Evolutionary conservation across 106 monocot species (phyloP), one percentile per base, ranked within the genome.

Genomic region (Alisma plantagoaquatica): DNA sequence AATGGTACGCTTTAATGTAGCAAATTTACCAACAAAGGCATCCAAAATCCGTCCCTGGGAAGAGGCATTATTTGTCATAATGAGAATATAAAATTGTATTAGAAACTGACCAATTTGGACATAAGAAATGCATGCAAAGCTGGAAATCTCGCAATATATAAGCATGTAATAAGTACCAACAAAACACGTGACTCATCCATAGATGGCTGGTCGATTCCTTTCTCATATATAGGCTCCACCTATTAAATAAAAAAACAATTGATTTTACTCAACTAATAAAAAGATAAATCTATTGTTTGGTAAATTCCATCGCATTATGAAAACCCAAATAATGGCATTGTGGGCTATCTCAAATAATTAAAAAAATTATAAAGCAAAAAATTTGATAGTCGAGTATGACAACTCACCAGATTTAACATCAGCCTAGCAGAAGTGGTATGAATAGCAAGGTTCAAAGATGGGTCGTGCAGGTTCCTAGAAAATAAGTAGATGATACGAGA

Each of bases 141-240:
- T 38, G 35, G 23, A 14, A 59, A 49, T 49, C 24, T 10, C 19
- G 27, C 3, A 49, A 49, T n/a, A n/a, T n/a, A n/a, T n/a, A 8
- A 35, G 43, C 1, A 9, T 29, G 15, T 42, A 21, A 63, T 33
- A 24, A 46, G 19, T 72, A 89, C 98, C 81, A 98, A 55, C 33
- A 90, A 54, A 54, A 79, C 49, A 18, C 98, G 81, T 27, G 98
- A 81, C 74, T 98, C 98, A 65, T 98, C 98, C 98, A 90, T 98
- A 62, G 73, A 81, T 69, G 67, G 52, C 61, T 78, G 78, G 54
- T 98, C 98, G 55, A 79, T 63, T 50, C 98, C 98, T 73, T 98
- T 98, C 47, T 98, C 89, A 67, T 82, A 98, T 56, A 98, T 98
- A 48, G 98, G 89, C 74, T 98, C 98, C 49, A 90, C 98, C 94